Base-by-base conservation (phyloP, 805 yeast genomes). In the Phaffomyces antillensis region DNA sequence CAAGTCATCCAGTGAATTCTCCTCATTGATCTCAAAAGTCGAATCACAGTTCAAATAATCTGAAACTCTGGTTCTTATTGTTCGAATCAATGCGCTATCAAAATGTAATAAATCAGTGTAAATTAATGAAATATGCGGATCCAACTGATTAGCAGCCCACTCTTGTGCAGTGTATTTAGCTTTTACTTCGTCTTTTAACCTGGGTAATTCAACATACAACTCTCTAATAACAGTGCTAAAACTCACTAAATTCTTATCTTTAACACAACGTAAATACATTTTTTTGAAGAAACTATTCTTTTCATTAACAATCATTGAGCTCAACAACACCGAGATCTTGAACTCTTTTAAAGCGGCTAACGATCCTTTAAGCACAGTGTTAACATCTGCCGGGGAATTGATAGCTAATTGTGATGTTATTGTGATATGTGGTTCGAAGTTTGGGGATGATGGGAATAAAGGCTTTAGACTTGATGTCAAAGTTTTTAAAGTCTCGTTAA, bases 351-450 rank as follows among this genome's bases (percentile, higher is more conserved):
- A 61, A 0, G 91, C 89, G 4, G 80, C 82, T 12, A 72, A 61
- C 45, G 85, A 68, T 42, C 81, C 71, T 26, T 73, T 77, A 17
- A 85, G 67, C 9, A 83, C 75, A 30, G 71, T 68, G 48, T 76
- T 76, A 1, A 79, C 83, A 46, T 82, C 86, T 13, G 75, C 76
- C 36, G 72, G 71, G 12, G 72, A 66, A 24, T 68, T 61, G 25
- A 81, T 65, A 2, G 62, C 66, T 30, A 86, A 66, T 46, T 77
- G 73, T n/a, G 87, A 72, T 3, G 88, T 78, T 25, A 86, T 70
- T 2, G 95, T 86, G 32, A 86, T 71, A 58, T 86, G 95, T 4
- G 95, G 95, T 49, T 77, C 84, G 53, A 85, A 80, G 28, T 56
- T 60, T 2, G 84, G 83, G 1, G 88, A 79, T 42, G 79, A 83